Conservation (phyloP, 2,329 filamentous ascomycete genomes). For the Aspergillus sp. region DNA sequence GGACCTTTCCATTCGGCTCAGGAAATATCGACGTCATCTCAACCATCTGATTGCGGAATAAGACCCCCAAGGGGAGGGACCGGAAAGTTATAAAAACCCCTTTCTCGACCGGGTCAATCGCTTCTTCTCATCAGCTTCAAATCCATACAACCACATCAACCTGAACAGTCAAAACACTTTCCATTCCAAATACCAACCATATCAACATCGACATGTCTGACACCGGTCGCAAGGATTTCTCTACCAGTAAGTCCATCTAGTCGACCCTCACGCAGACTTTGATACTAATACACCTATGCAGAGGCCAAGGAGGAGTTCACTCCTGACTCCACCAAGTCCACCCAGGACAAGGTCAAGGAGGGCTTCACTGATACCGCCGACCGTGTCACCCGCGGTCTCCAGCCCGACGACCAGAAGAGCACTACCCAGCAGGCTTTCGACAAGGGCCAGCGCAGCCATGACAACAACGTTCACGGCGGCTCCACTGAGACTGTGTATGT, state of each 20-base stretch:
- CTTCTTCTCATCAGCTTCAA: slow-evolving; percentile 15
- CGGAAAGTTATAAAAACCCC: slow-evolving; percentile 29
- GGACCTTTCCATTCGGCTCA: not conserved
- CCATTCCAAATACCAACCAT: slow-evolving; percentile 16
- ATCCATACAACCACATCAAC: not conserved
- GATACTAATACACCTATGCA: slow-evolving; percentile 33
- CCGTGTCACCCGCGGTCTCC: slow-evolving; percentile 56
- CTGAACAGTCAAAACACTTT: not conserved
- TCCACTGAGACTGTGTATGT: slow-evolving; percentile 47
- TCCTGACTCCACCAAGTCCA: slow-evolving; percentile 66
- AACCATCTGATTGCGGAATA: not conserved
- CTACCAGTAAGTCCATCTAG: slow-evolving; percentile 47
- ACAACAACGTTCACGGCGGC: slow-evolving; percentile 46
- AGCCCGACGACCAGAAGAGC: slow-evolving; percentile 61
- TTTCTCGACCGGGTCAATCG: not conserved
- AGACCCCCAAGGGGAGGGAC: not conserved
- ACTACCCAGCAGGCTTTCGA: slow-evolving; percentile 56
- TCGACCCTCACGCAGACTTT: not conserved
- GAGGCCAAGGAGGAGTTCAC: slow-evolving; percentile 62
- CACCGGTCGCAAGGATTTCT: slow-evolving; percentile 64
- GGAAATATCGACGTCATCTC: slow-evolving; percentile 27
- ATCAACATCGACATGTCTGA: slow-evolving; percentile 60
- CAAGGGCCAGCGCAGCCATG: slow-evolving; percentile 53
- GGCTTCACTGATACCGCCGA: slow-evolving; percentile 59
- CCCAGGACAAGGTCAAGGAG: slow-evolving; percentile 63